Conservation (phyloP, 257 asterid species). For the Coffea eugenioides region DNA sequence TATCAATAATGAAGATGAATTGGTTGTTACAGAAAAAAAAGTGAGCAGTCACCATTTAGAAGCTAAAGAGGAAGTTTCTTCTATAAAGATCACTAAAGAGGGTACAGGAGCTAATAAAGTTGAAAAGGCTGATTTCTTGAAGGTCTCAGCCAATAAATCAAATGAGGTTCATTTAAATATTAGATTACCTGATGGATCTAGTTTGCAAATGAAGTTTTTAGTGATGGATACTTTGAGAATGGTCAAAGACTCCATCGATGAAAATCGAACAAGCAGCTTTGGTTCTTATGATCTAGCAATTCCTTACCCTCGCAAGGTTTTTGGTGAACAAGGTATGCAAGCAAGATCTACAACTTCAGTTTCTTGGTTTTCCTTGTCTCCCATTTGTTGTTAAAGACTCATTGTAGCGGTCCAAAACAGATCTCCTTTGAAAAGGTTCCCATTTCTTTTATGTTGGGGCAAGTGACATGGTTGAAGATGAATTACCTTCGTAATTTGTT, state of each 20-base stretch:
- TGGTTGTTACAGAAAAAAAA: constrained; percentile 27
- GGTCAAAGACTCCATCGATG: constrained; percentile 61
- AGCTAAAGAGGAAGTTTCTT: constrained; percentile 21
- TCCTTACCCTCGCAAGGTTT: constrained; percentile 96
- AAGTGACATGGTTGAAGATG: background rate
- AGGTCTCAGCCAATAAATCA: constrained; percentile 39
- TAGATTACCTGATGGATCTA: constrained; percentile 67
- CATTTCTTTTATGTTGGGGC: background rate
- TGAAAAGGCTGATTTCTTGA: constrained; percentile 42
- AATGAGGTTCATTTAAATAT: constrained; percentile 71
- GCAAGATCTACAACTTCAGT: background rate
- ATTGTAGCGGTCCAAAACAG: background rate
- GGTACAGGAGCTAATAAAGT: constrained; percentile 27
- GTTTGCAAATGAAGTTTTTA: constrained; percentile 60
- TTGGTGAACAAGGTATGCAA: constrained; percentile 67
- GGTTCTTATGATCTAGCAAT: constrained; percentile 73
- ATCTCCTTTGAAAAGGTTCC: background rate
- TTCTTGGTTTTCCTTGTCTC: background rate
- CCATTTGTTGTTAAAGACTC: background rate
- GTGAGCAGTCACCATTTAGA: constrained; percentile 24
- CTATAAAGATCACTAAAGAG: constrained; percentile 36
- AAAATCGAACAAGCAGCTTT: constrained; percentile 47
- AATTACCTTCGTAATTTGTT: background rate
- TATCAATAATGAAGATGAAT: constrained; percentile 28
- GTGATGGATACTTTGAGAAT: constrained; percentile 59